Base-by-base conservation (phyloP, 495 filamentous ascomycete genomes). In the Neurospora hispaniola region DNA sequence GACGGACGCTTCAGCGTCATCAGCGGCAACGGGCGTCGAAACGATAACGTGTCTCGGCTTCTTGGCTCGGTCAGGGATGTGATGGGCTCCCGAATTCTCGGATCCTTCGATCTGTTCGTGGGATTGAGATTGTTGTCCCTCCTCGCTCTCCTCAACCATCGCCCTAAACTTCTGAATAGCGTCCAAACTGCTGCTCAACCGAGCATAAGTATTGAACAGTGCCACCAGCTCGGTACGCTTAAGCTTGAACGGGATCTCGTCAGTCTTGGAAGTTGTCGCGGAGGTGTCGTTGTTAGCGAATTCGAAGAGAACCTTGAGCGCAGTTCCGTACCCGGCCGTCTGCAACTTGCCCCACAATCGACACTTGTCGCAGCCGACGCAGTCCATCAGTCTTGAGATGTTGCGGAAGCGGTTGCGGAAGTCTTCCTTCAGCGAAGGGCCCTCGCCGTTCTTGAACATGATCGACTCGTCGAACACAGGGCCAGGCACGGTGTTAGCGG, bases 291-390 rank as follows among this genome's bases (percentile, higher is more conserved):
- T 90, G 75, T 90, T 90, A 79, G 97, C 94, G 75, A 95, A 97
- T 76, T 99, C 96, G 77, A 98, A 99, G 3, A 99, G 85, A 2
- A 99, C 90, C 81, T 99, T 99, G 43, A 99, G 82, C 11, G 96
- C 96, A 2, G 96, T 94, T 42, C 96, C 96, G 78, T 97, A 98
- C 18, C 96, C 96, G 23, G 91, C 92, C 7, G 94, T 96, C 80
- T 99, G 96, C n/a, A 99, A 81, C 81, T 98, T 99, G 69, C 96
- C 96, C 96, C 96, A 99, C 4, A 99, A 89, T 18, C 96, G 89
- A 83, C 96, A 99, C 83, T 99, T 99, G 84, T 99, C 96, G 82
- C 96, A 99, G 27, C 96, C 96, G 18, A 98, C 96, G 80, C 96
- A 99, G 82, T 99, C 96, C 96, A 99, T 99, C 76, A 98, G 84